Percentiles rank a stretch among this genome's conserved stretches.
These are phyloP conservation scores for Dentipellis fragilis DNA, from an alignment of 768 basidiomycete genomes.

Conservation along the genomic window DNA sequence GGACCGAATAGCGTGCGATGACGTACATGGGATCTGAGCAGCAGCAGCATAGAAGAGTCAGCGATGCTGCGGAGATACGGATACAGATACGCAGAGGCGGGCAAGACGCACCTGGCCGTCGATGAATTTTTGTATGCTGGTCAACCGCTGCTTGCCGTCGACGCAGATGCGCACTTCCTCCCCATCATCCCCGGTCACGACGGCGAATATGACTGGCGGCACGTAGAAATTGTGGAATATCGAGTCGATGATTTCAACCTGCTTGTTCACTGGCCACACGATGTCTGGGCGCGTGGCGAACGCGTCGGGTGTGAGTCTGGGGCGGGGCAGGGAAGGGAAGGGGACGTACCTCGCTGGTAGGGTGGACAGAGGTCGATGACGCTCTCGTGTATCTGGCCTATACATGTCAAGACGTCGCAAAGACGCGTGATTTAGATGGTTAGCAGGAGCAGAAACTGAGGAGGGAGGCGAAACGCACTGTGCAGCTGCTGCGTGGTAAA, in stretches of 20 bases:
- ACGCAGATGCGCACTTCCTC: slow-evolving; percentile 36
- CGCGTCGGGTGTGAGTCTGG: background rate
- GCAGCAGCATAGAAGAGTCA: background rate
- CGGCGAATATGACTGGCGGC: slow-evolving; percentile 40
- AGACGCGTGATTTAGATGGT: background rate
- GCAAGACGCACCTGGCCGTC: slow-evolving; percentile 31
- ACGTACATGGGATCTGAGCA: slow-evolving; percentile 45
- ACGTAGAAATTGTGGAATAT: slow-evolving; percentile 45
- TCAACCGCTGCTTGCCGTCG: slow-evolving; percentile 46
- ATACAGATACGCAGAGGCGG: background rate
- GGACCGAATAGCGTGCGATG: background rate
- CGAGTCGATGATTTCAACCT: slow-evolving; percentile 43
- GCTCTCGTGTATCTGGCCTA: slow-evolving; percentile 61
- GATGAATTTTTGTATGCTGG: slow-evolving; percentile 34
- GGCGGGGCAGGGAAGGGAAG: background rate
- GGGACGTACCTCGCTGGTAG: slow-evolving; percentile 56
- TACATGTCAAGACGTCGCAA: too few relatives aligned
- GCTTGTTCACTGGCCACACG: slow-evolving; percentile 67
- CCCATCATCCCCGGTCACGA: slow-evolving; percentile 27
- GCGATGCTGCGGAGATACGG: background rate
- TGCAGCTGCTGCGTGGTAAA: background rate
- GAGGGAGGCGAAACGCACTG: background rate
- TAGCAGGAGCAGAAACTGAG: background rate
- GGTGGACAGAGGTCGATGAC: slow-evolving; percentile 59
- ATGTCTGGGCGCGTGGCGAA: slow-evolving; percentile 35